Evolutionary conservation across 352 stramenopile genomes (phyloP), one percentile per base, ranked within the genome.

Genomic region (Pythium volutum): DNA sequence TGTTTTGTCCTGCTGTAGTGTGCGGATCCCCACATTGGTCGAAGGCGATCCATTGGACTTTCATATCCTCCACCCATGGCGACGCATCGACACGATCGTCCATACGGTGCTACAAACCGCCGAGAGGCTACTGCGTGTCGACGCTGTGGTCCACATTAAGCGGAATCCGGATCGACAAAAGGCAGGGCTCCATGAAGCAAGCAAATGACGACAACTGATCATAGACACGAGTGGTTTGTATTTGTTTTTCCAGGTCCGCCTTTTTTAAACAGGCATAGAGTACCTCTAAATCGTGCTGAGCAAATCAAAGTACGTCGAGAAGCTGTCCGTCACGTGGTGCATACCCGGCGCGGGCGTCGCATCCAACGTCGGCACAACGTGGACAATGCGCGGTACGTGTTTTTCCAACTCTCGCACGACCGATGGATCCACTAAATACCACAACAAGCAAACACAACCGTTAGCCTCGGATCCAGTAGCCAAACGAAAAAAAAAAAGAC

Each of bases 321-420:
- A 84, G 74, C 62, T 88, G 34, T 93, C 77, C 0, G 75, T 71
- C 38, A 88, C 77, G 59, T 93, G 83, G 49, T 87, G 73, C 42
- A 79, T 72, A 22, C 73, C 55, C 14, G 57, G 31, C 2, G 34
- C 23, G 18, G 70, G 71, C 5, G 67, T 53, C 8, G 55, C 45
- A 25, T 76, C 70, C 14, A 70, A 48, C 15, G 60, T 63, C 14
- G 64, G 55, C n/a, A 70, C 64, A 36, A 91, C 74, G 61, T 89
- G 70, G 51, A 93, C 68, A 49, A 93, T 81, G 7, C 79, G 81
- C 4, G 84, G 77, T 27, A 93, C 84, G 55, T 93, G 81, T 63
- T 88, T 89, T 50, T 91, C 80, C 59, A 93, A 55, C 3, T 89
- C 81, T 15, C 68, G 71, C 20, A 84, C 79, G 15, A 81, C 71